Conservation (phyloP, 352 stramenopile genomes). For the Phytopythium aichiense region DNA sequence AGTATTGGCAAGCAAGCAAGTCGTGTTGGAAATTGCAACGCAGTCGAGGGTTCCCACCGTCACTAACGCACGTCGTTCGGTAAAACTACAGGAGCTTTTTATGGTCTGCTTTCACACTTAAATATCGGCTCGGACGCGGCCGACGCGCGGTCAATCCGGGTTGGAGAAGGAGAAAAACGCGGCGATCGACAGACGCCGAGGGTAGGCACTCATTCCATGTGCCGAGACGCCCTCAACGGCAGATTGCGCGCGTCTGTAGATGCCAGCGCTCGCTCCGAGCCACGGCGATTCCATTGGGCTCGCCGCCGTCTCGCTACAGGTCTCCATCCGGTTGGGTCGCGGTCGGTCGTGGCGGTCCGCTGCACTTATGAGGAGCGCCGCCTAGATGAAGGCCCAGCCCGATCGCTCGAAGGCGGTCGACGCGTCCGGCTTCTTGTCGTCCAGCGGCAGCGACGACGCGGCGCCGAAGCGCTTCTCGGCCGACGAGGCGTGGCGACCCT, state of each 20-base stretch:
- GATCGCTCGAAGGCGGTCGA: constrained; percentile 77
- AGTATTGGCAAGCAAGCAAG: constrained; percentile 5
- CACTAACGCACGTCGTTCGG: constrained; percentile 1
- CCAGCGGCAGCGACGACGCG: constrained; percentile 20
- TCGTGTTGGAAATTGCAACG: constrained; percentile 5
- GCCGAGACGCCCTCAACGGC: background rate
- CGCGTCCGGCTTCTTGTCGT: constrained; percentile 40
- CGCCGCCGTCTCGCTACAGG: background rate
- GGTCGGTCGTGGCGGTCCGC: background rate
- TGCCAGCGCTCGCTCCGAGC: background rate
- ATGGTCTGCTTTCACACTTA: constrained; percentile 4
- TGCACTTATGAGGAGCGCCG: background rate
- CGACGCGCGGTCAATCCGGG: background rate
- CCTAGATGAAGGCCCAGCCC: constrained; percentile 73
- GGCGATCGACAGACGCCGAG: background rate
- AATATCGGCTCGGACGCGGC: constrained; percentile 1
- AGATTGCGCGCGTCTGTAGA: background rate
- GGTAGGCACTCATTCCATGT: background rate
- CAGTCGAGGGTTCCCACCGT: constrained; percentile 5
- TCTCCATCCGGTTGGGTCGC: background rate
- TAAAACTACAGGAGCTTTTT: constrained; percentile 8
- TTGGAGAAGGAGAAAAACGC: background rate
- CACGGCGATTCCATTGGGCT: background rate
- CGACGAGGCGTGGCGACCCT: constrained; percentile 16
- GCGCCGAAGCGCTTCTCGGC: constrained; percentile 37